These are phyloP conservation scores for Hypoxylon sp. DNA, from an alignment of 2,329 filamentous ascomycete genomes.

Conservation along the genomic window DNA sequence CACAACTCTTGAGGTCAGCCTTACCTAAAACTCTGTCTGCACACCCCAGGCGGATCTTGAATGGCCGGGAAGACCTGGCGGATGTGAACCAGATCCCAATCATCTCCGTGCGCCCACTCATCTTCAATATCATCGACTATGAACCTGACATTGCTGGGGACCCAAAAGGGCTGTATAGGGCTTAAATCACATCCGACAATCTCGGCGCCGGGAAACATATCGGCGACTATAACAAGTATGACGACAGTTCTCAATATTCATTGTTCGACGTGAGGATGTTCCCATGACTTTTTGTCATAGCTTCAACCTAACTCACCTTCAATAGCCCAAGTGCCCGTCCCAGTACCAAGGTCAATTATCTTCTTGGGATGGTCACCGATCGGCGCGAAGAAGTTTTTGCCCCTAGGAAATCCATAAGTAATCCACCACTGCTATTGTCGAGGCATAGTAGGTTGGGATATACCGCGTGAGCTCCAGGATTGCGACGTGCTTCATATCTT, in stretches of 20 bases:
- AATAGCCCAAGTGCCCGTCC: slow-evolving; percentile 62
- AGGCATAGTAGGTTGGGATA: background rate
- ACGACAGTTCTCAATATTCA: background rate
- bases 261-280: background rate
- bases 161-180: slow-evolving; percentile 50
- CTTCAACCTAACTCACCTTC: slow-evolving; percentile 43
- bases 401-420: slow-evolving; percentile 25
- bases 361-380: slow-evolving; percentile 42
- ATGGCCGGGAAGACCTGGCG: slow-evolving; percentile 64
- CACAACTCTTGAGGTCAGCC: background rate
- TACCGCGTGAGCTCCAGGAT: slow-evolving; percentile 55
- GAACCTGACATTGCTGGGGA: slow-evolving; percentile 67
- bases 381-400: slow-evolving; percentile 41
- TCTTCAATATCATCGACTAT: slow-evolving; percentile 69
- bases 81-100: slow-evolving; percentile 67
- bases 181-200: slow-evolving; percentile 47
- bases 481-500: slow-evolving; percentile 59
- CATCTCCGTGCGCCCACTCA: slow-evolving; percentile 61
- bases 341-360: slow-evolving; percentile 55
- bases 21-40: slow-evolving; percentile 28
- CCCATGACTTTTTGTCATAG: no score
- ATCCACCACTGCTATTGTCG: background rate
- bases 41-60: slow-evolving; percentile 54
- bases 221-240: slow-evolving; percentile 28
- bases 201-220: slow-evolving; percentile 43